Evolutionary conservation across 2,329 filamentous ascomycete species (phyloP).

Genomic region (Aspergillus tamarii): DNA sequence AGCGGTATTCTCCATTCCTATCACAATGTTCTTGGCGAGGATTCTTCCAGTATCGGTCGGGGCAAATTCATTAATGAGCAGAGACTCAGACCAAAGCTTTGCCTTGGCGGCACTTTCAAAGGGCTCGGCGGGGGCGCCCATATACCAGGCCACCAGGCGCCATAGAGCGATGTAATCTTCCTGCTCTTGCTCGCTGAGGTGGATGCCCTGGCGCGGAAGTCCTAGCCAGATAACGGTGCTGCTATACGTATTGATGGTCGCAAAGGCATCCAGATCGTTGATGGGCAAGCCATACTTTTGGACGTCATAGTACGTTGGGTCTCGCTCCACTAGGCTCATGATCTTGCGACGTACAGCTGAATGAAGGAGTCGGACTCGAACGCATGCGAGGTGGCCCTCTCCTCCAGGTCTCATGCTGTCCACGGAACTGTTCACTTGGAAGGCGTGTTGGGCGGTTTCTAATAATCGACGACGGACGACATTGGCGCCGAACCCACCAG

Average conservation of each 20-base stretch:
- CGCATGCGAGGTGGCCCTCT: background rate
- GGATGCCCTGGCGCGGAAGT: background rate
- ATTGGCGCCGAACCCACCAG: background rate
- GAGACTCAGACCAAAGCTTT: background rate
- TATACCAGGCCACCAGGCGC: background rate
- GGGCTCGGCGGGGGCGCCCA: background rate
- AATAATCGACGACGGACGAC: background rate
- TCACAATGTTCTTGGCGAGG: background rate
- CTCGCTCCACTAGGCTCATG: background rate
- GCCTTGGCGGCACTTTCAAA: background rate
- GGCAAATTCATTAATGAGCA: background rate
- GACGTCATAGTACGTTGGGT: background rate
- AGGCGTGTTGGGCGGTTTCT: background rate
- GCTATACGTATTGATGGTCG: background rate
- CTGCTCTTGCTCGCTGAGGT: background rate
- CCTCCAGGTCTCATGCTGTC: background rate
- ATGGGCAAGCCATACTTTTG: background rate
- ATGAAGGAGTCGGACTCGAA: background rate
- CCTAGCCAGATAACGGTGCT: background rate
- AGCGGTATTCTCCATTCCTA: background rate
- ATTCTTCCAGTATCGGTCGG: background rate
- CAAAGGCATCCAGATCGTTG: background rate
- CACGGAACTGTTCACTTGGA: background rate
- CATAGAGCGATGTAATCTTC: background rate
- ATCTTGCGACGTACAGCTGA: background rate